Evolutionary conservation across 2,329 filamentous ascomycete species (phyloP).

Genomic region (Cladorrhinum sp.): DNA sequence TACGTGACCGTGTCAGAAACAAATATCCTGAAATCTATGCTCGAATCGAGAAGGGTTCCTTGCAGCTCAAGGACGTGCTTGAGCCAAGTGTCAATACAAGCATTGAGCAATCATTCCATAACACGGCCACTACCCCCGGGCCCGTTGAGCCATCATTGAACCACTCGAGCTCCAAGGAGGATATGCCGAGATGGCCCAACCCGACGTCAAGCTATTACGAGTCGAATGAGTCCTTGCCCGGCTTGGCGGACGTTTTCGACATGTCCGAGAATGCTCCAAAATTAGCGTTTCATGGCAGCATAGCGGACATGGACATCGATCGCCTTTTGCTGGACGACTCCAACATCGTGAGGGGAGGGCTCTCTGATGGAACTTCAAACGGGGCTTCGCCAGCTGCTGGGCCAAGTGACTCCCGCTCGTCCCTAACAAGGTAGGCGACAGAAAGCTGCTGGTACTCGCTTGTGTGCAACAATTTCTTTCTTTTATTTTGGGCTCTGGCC

Average conservation of each 20-base stretch:
- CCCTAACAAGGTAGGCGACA: constrained; percentile 5
- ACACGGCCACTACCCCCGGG: constrained; percentile 41
- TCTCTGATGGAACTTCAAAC: not conserved
- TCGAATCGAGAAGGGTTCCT: constrained; percentile 53
- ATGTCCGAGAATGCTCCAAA: constrained; percentile 40
- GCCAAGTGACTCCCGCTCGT: not conserved
- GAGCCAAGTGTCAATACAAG: constrained; percentile 52
- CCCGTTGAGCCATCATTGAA: constrained; percentile 42
- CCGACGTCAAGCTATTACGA: constrained; percentile 29
- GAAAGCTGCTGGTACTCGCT: not conserved
- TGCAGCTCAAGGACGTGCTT: constrained; percentile 47
- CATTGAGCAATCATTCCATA: constrained; percentile 36
- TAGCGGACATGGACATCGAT: constrained; percentile 61
- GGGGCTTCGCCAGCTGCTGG: constrained; percentile 9
- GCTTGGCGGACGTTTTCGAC: constrained; percentile 40
- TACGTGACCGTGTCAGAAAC: constrained; percentile 62
- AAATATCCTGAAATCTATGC: constrained; percentile 59
- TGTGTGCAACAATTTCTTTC: constrained; percentile 2
- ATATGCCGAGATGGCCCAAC: constrained; percentile 43
- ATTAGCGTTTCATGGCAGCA: constrained; percentile 40
- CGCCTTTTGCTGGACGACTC: constrained; percentile 56
- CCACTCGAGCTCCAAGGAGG: constrained; percentile 44
- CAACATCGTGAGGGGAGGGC: constrained; percentile 21
- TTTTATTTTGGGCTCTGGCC: not conserved
- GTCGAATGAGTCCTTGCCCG: constrained; percentile 34